Evolutionary conservation across 352 stramenopile genomes (phyloP).

Genomic region (Phytophthora vignae): DNA sequence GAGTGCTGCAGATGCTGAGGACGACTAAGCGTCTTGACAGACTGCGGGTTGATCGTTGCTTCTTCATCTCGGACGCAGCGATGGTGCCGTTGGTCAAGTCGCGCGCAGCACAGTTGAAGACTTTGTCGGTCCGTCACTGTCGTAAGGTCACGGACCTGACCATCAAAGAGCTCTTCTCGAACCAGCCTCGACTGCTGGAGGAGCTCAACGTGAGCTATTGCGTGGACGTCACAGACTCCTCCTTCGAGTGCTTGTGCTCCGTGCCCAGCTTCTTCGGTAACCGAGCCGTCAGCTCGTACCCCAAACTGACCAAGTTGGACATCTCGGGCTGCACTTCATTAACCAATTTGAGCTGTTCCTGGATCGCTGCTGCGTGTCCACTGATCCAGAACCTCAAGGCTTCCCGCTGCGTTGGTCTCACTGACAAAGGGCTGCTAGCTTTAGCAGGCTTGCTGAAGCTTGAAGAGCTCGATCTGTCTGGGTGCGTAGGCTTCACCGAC

Average conservation of each 20-base stretch:
- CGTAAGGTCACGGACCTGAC: conserved; percentile 45
- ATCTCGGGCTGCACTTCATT: conserved; percentile 59
- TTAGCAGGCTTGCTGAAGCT: conserved; percentile 62
- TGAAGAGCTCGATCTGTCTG: conserved; percentile 62
- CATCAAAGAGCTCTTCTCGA: conserved; percentile 60
- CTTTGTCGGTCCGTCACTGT: conserved; percentile 55
- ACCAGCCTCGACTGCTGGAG: conserved; percentile 54
- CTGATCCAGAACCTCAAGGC: conserved; percentile 55
- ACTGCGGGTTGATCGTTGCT: conserved; percentile 59
- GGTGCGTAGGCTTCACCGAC: conserved; percentile 57
- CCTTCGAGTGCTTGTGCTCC: conserved; percentile 64
- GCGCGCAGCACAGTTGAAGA: conserved; percentile 38
- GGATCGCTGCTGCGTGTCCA: conserved; percentile 71
- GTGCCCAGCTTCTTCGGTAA: conserved; percentile 67
- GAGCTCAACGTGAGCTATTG: conserved; percentile 71
- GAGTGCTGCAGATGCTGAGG: conserved; percentile 53
- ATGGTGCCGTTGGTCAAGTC: conserved; percentile 51
- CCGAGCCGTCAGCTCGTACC: conserved; percentile 52
- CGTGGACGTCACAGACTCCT: conserved; percentile 51
- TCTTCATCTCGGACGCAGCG: conserved; percentile 47
- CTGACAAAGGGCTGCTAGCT: conserved; percentile 63
- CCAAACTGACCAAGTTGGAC: conserved; percentile 53
- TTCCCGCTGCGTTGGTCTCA: conserved; percentile 50
- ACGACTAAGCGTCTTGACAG: conserved; percentile 39
- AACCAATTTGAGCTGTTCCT: conserved; percentile 66